phyloP scores from a whole-genome alignment of 2,329 filamentous ascomycete species.

The Alternaria gansuensis region DNA sequence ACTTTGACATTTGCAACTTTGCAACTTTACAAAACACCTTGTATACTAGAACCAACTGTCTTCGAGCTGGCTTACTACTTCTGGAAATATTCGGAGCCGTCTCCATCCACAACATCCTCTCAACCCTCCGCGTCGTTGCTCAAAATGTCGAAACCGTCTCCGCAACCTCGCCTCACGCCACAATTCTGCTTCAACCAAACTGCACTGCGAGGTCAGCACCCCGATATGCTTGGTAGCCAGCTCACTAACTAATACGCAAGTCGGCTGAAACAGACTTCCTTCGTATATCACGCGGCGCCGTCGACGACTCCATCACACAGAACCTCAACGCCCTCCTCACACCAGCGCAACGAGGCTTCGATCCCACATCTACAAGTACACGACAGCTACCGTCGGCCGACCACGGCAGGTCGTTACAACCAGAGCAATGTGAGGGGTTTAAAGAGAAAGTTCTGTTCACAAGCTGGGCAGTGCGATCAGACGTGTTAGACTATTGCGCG shows the following conservation, averaged over 20 bases:
- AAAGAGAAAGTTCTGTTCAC: slow-evolving; percentile 83
- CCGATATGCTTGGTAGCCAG: slow-evolving; percentile 16
- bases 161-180: slow-evolving; percentile 56
- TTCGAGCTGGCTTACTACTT: slow-evolving; percentile 44
- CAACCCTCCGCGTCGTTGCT: slow-evolving; percentile 10
- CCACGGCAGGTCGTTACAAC: slow-evolving; percentile 64
- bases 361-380: slow-evolving; percentile 77
- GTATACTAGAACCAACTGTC: neutral
- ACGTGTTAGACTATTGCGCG: slow-evolving; percentile 89
- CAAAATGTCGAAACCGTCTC: slow-evolving; percentile 55
- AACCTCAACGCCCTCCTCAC: slow-evolving; percentile 90
- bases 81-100: slow-evolving; percentile 34
- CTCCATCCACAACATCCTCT: slow-evolving; percentile 26
- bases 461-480: slow-evolving; percentile 82
- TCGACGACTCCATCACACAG: slow-evolving; percentile 93
- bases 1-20: slow-evolving; percentile 15
- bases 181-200: slow-evolving; percentile 64
- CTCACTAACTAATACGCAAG: slow-evolving; percentile 49
- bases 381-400: slow-evolving; percentile 62
- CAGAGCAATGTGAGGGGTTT: slow-evolving; percentile 73
- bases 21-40: neutral
- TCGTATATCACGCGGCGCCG: slow-evolving; percentile 79
- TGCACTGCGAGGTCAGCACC: slow-evolving; percentile 56
- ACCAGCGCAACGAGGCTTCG: slow-evolving; percentile 76
- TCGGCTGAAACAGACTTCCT: slow-evolving; percentile 76